Percentiles rank a stretch among this genome's conserved stretches.
phyloP scores from a whole-genome alignment of 768 basidiomycete genomes.

The Chalciporus piperatus region DNA sequence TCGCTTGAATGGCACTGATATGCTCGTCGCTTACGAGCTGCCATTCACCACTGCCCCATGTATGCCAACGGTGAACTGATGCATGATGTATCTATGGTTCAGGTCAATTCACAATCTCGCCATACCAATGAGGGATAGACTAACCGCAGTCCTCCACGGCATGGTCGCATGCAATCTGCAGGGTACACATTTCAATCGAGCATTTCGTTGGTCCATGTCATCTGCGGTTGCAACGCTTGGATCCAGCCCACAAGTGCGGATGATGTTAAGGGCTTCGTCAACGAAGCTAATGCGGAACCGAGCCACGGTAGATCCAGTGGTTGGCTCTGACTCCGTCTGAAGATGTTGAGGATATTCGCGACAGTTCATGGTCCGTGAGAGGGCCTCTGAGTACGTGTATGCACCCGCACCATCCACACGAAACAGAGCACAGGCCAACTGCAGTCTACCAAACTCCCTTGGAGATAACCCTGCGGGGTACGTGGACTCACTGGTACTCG shows the following conservation, averaged over 20 bases:
- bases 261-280: constrained; percentile 9
- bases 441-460: neutral
- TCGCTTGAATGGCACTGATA: constrained; percentile 4
- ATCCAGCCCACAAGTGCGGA: constrained; percentile 15
- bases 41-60: constrained; percentile 8
- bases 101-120: neutral
- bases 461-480: neutral
- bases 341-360: neutral
- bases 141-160: constrained; percentile 13
- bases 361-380: neutral
- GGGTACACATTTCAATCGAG: constrained; percentile 6
- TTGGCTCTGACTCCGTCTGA: neutral
- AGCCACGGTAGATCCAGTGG: neutral
- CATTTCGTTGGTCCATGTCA: constrained; percentile 12
- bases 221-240: constrained; percentile 9
- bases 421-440: constrained; percentile 10
- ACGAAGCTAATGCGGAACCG: constrained; percentile 1
- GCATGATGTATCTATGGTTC: constrained; percentile 12
- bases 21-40: constrained; percentile 6
- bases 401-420: neutral
- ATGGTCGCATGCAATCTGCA: neutral
- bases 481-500: neutral
- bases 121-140: neutral
- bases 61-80: neutral
- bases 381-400: neutral